phyloP scores from a whole-genome alignment of 805 yeast genomes.

The Lipomyces sp. region DNA sequence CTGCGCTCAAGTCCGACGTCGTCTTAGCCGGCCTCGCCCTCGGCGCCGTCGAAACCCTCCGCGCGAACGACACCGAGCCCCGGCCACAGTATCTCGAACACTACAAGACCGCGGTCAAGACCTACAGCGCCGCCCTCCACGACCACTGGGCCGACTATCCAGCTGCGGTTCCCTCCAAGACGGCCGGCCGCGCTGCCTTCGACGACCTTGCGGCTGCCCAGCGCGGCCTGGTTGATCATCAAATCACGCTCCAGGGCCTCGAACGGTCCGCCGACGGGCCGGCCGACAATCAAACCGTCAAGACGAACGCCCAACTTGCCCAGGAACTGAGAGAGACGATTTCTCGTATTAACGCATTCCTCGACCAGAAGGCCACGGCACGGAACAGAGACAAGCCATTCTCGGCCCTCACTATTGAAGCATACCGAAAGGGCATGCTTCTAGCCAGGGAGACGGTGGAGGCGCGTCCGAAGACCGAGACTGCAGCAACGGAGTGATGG shows the following conservation, averaged over 20 bases:
- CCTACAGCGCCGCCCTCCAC: background rate
- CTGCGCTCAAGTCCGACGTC: background rate
- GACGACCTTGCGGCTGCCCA: background rate
- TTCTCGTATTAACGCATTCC: background rate
- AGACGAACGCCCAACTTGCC: background rate
- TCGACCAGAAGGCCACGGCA: background rate
- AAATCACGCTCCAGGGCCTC: background rate
- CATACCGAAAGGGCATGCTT: background rate
- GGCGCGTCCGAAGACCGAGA: background rate
- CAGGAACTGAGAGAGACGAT: background rate
- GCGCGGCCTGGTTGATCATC: background rate
- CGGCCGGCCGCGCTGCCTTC: background rate
- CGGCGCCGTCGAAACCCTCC: background rate
- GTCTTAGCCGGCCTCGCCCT: background rate
- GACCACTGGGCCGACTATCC: background rate
- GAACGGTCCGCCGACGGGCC: constrained; percentile 1
- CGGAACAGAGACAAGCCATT: too few relatives aligned
- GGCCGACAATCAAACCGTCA: background rate
- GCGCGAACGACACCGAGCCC: constrained; percentile 1
- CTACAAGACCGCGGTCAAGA: constrained; percentile 4
- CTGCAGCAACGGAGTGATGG: constrained; percentile 2
- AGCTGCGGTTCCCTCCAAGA: background rate
- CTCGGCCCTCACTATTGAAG: constrained; percentile 5
- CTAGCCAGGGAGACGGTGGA: background rate
- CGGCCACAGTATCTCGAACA: background rate